Evolutionary conservation across 2,329 filamentous ascomycete genomes (phyloP), one percentile per base, ranked within the genome.

Genomic region (Fusarium concolor): DNA sequence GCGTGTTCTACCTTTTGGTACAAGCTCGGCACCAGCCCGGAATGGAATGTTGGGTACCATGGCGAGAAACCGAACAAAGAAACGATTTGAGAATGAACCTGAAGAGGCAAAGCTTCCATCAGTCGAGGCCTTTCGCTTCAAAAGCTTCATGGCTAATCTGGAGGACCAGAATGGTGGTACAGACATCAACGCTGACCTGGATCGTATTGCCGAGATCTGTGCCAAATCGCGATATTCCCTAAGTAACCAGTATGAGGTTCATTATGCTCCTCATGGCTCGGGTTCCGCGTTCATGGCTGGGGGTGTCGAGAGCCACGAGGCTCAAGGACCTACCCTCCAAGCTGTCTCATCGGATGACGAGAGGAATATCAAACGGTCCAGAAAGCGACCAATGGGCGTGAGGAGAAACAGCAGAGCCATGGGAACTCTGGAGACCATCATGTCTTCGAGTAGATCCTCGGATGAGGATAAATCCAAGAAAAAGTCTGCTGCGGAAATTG

Each of bases 181-280:
- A 47, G 82, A 85, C 59, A 86, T 90, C 61, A 82, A 82, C 51
- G 81, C 87, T 14, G 87, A 89, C 71, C 78, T 90, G 49, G 87
- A 90, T 64, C 84, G 87, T 39, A 90, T 90, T 71, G 88, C 88
- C 12, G 88, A 90, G 75, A 90, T 90, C 31, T 90, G 88, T 77
- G 88, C 88, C 37, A 82, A 86, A 33, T 90, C 87, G 14, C 83
- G 86, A 42, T 90, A 90, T 75, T 90, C 87, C 39, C 75, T 90
- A 51, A 89, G 87, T 76, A 89, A 89, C 74, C 88, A 90, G 73
- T 90, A 90, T 71, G 88, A 90, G 71, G 86, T 89, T 9, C 88
- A 90, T 68, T 86, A 89, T 61, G 80, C 85, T 14, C 88, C 88
- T 15, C 88, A 90, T 69, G 87, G 87, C 20, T 86, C 85, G 2